These are phyloP conservation scores for Chalciporus pseudorubinellus DNA, from an alignment of 768 basidiomycete genomes.

Conservation along the genomic window DNA sequence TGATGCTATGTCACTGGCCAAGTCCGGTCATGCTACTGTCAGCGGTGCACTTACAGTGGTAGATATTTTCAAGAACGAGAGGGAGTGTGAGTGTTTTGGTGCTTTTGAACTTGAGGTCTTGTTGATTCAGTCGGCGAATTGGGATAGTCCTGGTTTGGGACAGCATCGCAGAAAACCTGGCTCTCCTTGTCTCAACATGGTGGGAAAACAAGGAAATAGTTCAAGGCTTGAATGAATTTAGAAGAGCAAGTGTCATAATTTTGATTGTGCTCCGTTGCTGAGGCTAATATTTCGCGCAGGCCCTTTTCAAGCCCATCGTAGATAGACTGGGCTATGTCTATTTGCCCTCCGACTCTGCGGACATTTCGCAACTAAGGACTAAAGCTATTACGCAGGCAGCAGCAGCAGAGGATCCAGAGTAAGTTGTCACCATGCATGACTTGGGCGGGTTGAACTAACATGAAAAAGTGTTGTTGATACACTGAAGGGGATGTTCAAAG, in stretches of 20 bases:
- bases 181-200: constrained; percentile 62
- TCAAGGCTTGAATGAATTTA: constrained; percentile 57
- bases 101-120: not conserved
- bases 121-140: constrained; percentile 4
- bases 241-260: constrained; percentile 43
- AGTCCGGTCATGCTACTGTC: constrained; percentile 74
- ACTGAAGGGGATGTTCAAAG: constrained; percentile 65
- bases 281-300: constrained; percentile 34
- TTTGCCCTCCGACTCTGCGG: constrained; percentile 59
- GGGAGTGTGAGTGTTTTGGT: constrained; percentile 56
- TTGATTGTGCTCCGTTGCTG: not conserved
- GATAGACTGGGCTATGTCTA: constrained; percentile 79
- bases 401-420: constrained; percentile 42
- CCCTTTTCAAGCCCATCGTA: constrained; percentile 72
- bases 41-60: constrained; percentile 77
- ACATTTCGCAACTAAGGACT: constrained; percentile 70
- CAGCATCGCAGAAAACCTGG: constrained; percentile 58
- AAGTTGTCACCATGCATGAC: constrained; percentile 1
- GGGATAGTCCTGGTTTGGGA: constrained; percentile 79
- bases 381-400: constrained; percentile 63
- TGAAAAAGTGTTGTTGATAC: constrained; percentile 66
- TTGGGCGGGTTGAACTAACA: not conserved
- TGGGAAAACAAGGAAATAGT: constrained; percentile 71
- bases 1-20: constrained; percentile 77
- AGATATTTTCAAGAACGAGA: constrained; percentile 66